These are phyloP conservation scores for Kazachstania sp. DNA, from an alignment of 1,139 yeast genomes.

Conservation along the genomic window DNA sequence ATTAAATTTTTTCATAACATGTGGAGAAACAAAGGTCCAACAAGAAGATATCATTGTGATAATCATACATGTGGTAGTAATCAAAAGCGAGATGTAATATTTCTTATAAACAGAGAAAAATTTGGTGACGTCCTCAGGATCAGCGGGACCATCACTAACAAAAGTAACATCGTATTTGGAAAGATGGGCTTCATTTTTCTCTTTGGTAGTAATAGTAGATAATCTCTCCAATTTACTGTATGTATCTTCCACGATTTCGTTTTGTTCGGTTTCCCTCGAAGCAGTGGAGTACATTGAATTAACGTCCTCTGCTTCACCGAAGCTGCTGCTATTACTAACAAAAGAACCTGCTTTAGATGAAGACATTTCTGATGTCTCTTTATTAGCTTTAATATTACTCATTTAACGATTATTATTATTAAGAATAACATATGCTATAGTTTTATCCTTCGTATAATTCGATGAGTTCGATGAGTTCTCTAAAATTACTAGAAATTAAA, in stretches of 20 bases:
- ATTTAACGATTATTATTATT: too few relatives aligned
- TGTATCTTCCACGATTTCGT: not conserved
- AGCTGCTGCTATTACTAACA: not conserved
- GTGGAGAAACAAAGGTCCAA: slow-evolving; percentile 47
- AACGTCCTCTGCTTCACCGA: not conserved
- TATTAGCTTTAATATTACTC: not conserved
- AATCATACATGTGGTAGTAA: slow-evolving; percentile 41
- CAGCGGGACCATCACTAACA: slow-evolving; percentile 30
- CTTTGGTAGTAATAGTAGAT: not conserved
- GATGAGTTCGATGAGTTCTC: too few relatives aligned
- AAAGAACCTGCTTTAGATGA: not conserved
- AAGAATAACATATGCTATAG: too few relatives aligned
- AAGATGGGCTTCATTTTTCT: not conserved
- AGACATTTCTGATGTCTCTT: not conserved
- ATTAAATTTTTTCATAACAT: slow-evolving; percentile 41
- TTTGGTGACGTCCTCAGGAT: slow-evolving; percentile 44
- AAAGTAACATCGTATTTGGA: slow-evolving; percentile 25
- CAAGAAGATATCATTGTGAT: slow-evolving; percentile 47
- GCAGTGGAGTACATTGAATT: not conserved
- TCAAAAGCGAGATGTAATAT: slow-evolving; percentile 46
- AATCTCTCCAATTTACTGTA: not conserved
- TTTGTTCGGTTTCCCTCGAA: not conserved
- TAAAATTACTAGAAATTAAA: too few relatives aligned
- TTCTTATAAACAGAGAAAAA: slow-evolving; percentile 35
- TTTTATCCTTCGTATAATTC: too few relatives aligned